Evolutionary conservation across 2,329 filamentous ascomycete species (phyloP), one percentile per base, ranked within the genome.

Genomic region (Colletotrichum tofieldiae): DNA sequence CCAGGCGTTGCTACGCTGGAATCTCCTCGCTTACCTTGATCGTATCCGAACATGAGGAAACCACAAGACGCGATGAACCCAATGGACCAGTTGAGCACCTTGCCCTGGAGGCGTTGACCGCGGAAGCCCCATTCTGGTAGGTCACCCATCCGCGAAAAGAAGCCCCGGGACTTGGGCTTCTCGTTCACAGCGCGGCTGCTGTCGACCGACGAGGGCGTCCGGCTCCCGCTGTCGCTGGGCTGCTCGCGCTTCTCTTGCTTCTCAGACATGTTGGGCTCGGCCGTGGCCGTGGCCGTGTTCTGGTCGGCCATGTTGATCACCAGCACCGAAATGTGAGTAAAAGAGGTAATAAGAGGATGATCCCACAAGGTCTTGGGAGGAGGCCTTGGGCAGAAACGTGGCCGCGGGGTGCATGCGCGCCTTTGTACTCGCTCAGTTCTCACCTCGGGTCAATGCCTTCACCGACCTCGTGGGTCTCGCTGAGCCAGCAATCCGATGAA

Each of bases 1-100:
- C 12, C 3, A 1, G 9, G 8, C 1, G 0, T 11, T 18, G 45
- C 6, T 18, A 61, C 47, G 6, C 29, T n/a, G 47, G 41, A 35
- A 39, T 35, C 18, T 26, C 5, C 41, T 26, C 8, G 20, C 43
- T 45, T 14, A 52, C 51, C 61, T 59, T 79, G 77, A 29, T 79
- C 78, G 49, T 79, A 78, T 18, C 77, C 76, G 49, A 79, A 78
- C 76, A 78, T 78, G 59, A 78, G 74, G 65, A 79, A 79, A 1
- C 77, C 78, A 20, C 77, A 79, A 1, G 75, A 77, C 1, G 77
- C 78, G 59, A 79, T 79, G 67, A 77, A 72, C 2, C 78, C 78
- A 26, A 79, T 79, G 64, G 61, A 61, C 74, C 76, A 78, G 73
- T 79, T 79, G 12, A 79, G 72, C 1, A 67, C 43, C 18, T 54